Conservation (phyloP, 228 moss, liverwort and hornwort species). For the Sphagnum fallax region DNA sequence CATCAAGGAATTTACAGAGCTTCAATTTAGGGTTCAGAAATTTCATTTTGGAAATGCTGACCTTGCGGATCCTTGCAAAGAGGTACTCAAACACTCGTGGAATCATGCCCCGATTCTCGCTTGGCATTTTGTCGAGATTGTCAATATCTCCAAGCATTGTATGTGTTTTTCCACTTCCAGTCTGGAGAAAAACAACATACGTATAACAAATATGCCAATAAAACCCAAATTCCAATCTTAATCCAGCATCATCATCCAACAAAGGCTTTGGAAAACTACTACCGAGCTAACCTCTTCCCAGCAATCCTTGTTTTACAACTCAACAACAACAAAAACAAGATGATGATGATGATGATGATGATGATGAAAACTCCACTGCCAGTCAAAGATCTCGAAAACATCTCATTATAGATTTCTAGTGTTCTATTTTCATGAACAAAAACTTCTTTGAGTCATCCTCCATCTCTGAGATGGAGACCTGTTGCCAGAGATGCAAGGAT, state of each 20-base stretch:
- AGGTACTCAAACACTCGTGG: conserved; percentile 84
- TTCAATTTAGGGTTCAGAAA: neutral
- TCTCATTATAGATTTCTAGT: no score
- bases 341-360: neutral
- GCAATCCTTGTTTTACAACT: neutral
- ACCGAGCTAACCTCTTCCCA: neutral
- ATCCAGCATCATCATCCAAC: no score
- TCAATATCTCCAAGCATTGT: conserved; percentile 93
- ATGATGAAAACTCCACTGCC: neutral
- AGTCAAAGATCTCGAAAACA: no score
- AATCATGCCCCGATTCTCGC: conserved; percentile 82
- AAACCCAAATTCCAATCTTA: no score
- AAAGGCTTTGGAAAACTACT: neutral
- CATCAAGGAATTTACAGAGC: neutral
- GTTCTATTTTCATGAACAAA: no score
- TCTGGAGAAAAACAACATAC: conserved; percentile 22
- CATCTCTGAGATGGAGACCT: no score
- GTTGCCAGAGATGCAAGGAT: no score
- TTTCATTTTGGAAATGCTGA: conserved; percentile 4
- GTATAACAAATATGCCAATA: no score
- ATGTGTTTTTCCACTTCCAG: conserved; percentile 94
- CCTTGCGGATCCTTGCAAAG: conserved; percentile 66
- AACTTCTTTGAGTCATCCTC: no score
- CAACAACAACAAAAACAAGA: neutral
- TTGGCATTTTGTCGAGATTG: conserved; percentile 43